Base-by-base conservation (phyloP, 2,329 filamentous ascomycete genomes). In the Intubia oerlemansii region DNA sequence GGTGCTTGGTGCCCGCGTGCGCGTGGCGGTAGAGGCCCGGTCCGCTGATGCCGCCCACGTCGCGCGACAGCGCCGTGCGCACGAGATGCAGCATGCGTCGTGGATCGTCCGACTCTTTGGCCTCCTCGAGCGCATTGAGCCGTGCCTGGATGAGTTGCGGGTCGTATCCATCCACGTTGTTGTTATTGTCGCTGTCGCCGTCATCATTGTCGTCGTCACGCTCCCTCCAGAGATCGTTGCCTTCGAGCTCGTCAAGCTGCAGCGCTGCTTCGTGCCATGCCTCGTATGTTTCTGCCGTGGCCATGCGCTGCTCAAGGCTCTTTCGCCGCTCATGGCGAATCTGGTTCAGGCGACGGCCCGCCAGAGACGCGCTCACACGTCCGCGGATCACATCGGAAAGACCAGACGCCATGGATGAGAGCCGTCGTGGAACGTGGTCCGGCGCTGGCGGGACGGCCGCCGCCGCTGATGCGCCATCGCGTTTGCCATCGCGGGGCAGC, bases 11-110 rank as follows among this genome's bases (percentile, higher is more conserved):
- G 5, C 84, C 85, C 10, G 80, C 64, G 43, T 88, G 73, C 0
- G 77, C 78, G 45, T 88, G 78, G 31, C 72, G 72, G 52, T 93
- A 93, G 2, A 93, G 59, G 29, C 71, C 64, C 24, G 75, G 62
- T 42, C 82, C 77, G 35, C 78, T 80, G 75, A 93, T 91, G 29
- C 76, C 77, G 7, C 80, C 84, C 8, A 92, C 54, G 40, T 84
- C 73, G 25, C 84, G 71, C 22, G 74, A 80, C 27, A 93, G 52
- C 2, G 77, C 62, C 1, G 81, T 91, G 17, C 84, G 70, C 21
- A 92, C 60, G 21, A 88, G 58, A 42, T 81, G 72, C 42, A 88
- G 60, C 74, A 92, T 88, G 32, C 62, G 59, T 35, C 62, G 63
- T 31, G 81, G 61, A 47, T 93, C 79, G 38, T 70, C 68, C 37